These are phyloP conservation scores for Sclerotinia minor DNA, from an alignment of 2,329 filamentous ascomycete genomes.

Conservation along the genomic window DNA sequence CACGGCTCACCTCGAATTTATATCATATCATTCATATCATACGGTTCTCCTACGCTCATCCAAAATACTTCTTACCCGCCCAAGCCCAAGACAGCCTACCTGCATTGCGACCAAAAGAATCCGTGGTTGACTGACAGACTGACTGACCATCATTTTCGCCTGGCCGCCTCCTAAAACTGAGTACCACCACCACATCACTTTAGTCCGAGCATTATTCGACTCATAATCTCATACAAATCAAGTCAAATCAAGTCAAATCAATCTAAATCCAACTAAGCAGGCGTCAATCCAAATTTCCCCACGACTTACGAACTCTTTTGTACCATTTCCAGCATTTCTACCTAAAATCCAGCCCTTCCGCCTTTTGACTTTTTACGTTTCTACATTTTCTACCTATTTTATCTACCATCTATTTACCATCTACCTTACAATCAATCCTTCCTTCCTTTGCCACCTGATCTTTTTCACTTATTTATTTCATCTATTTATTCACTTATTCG, in stretches of 20 bases:
- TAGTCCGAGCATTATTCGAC: background rate
- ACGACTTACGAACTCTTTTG: slow-evolving; percentile 7
- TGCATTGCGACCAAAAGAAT: background rate
- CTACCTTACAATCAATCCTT: background rate
- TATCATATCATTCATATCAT: background rate
- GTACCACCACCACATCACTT: background rate
- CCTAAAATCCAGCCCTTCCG: background rate
- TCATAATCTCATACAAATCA: background rate
- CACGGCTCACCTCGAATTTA: background rate
- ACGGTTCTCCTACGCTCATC: background rate
- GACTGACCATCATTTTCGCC: background rate
- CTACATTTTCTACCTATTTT: too few species aligned
- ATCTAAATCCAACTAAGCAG: background rate
- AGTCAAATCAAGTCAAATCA: background rate
- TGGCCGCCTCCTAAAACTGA: background rate
- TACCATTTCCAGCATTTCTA: slow-evolving; percentile 16
- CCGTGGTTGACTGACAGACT: background rate
- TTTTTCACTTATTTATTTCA: background rate
- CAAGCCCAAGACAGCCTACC: background rate
- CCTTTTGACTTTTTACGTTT: background rate
- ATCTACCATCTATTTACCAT: too few species aligned
- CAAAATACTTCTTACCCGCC: background rate
- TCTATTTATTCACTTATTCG: background rate
- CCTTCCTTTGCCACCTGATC: slow-evolving; percentile 6
- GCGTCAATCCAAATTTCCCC: slow-evolving; percentile 3